Evolutionary conservation across 768 basidiomycete species (phyloP), one percentile per base, ranked within the genome.

Genomic region (Collybia sp.): DNA sequence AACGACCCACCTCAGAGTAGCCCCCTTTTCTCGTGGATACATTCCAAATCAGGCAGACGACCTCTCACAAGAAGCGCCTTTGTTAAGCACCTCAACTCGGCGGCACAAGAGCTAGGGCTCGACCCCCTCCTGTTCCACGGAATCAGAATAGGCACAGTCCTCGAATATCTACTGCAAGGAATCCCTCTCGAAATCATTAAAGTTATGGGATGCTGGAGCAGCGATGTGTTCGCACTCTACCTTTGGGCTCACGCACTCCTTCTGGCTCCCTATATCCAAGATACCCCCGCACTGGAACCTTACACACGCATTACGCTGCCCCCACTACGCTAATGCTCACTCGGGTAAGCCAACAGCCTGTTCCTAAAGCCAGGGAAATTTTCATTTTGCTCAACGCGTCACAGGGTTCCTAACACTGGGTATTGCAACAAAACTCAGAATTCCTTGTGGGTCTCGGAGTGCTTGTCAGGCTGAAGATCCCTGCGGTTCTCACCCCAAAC

Each of bases 161-260:
- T 73, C 0, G 62, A 67, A 44, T 70, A 69, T 46, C 59, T 72
- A 0, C 59, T 72, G 3, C 51, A 57, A 8, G 66, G 65, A 0
- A 44, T 65, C 0, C 62, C 67, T 5, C 66, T 73, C 34, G 63
- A 72, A 3, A 62, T 64, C 0, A 57, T 70, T 19, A 68, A 68
- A 38, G 51, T 55, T 0, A 70, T 58, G 18, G 67, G 70, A 0
- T 40, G 60, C 0, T 74, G 70, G 72, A 46, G 51, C 0, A 64
- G 67, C 36, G 58, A 71, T 20, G 50, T 48, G 2, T 56, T 53
- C 30, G 12, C 12, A 12, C 20, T 17, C 1, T 56, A 56, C 44
- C 42, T 53, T 5, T 45, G 47, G 2, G 44, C 44, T n/a, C 55
- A 56, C 32, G 50, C 47, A 2, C 38, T 49, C 13, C 45, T 56